A percentile compares a stretch with the other conserved stretches of the same genome.
phyloP scores from a whole-genome alignment of 2,329 filamentous ascomycete species.

The Westerdykella ornata region DNA sequence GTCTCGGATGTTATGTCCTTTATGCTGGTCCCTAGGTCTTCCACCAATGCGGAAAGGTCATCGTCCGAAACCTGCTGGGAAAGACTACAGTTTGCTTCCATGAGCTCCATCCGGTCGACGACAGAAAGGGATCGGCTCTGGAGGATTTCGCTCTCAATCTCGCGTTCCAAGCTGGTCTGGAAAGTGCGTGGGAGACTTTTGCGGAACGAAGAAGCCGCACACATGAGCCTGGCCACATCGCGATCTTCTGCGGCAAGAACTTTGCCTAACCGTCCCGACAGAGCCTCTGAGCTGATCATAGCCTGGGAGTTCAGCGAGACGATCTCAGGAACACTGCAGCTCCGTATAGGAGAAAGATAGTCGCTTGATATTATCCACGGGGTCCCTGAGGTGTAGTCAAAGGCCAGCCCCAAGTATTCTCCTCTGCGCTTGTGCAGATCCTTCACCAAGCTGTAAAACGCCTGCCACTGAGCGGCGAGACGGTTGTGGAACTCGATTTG shows the following conservation, averaged over 20 bases:
- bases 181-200: constrained; percentile 64
- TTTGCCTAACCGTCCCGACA: constrained; percentile 19
- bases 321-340: constrained; percentile 71
- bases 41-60: constrained; percentile 52
- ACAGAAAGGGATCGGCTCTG: constrained; percentile 55
- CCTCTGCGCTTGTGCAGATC: constrained; percentile 82
- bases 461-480: constrained; percentile 77
- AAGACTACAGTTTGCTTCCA: constrained; percentile 74
- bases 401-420: constrained; percentile 70
- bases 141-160: constrained; percentile 66
- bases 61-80: constrained; percentile 75
- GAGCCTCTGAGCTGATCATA: constrained; percentile 25
- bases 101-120: constrained; percentile 65
- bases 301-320: constrained; percentile 60
- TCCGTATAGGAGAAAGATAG: constrained; percentile 68
- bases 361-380: constrained; percentile 83
- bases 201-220: constrained; percentile 63
- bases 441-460: constrained; percentile 77
- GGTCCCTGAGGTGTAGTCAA: constrained; percentile 64
- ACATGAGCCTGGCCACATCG: constrained; percentile 57
- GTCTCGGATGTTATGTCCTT: constrained; percentile 45
- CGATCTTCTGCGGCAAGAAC: constrained; percentile 37
- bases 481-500: constrained; percentile 68
- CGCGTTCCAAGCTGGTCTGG: constrained; percentile 59
- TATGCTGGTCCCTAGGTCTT: constrained; percentile 51